These are phyloP conservation scores for Phytopythium boreale DNA, from an alignment of 352 stramenopile species.

Conservation along the genomic window DNA sequence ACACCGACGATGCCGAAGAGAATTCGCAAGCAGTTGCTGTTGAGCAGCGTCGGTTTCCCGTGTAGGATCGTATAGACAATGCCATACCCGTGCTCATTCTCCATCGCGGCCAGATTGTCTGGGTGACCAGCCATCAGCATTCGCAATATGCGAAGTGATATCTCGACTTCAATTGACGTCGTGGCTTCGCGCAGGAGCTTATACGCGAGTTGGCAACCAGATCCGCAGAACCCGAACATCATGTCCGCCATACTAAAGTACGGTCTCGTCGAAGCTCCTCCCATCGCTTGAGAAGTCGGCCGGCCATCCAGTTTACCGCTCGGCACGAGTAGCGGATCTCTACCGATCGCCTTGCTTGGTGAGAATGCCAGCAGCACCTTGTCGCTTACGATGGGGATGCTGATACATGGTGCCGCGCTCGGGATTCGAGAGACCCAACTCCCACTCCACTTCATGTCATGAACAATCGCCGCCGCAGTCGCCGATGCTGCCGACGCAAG, in stretches of 20 bases:
- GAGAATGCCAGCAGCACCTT: slow-evolving; percentile 53
- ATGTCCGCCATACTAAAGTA: slow-evolving; percentile 31
- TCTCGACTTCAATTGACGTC: slow-evolving; percentile 37
- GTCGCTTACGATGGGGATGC: slow-evolving; percentile 44
- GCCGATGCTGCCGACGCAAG: slow-evolving; percentile 58
- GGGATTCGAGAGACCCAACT: slow-evolving; percentile 56
- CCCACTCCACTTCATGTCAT: slow-evolving; percentile 58
- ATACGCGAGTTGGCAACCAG: slow-evolving; percentile 52
- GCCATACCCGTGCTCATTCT: slow-evolving; percentile 69
- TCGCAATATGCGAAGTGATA: slow-evolving; percentile 38
- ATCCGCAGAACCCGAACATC: slow-evolving; percentile 43
- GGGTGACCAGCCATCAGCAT: slow-evolving; percentile 29
- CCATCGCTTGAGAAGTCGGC: slow-evolving; percentile 54
- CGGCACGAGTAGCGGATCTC: slow-evolving; percentile 42
- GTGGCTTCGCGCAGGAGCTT: slow-evolving; percentile 42
- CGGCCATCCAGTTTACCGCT: slow-evolving; percentile 51
- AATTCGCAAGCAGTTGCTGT: slow-evolving; percentile 22
- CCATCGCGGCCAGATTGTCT: slow-evolving; percentile 54
- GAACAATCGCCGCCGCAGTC: slow-evolving; percentile 60
- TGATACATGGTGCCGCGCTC: slow-evolving; percentile 44
- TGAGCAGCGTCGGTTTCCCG: slow-evolving; percentile 48
- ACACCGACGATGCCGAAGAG: slow-evolving; percentile 60
- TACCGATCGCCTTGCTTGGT: slow-evolving; percentile 27
- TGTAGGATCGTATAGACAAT: slow-evolving; percentile 69
- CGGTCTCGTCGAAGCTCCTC: slow-evolving; percentile 25